phyloP scores from a whole-genome alignment of 805 yeast species.

The Crinitomyces ghanaensis region DNA sequence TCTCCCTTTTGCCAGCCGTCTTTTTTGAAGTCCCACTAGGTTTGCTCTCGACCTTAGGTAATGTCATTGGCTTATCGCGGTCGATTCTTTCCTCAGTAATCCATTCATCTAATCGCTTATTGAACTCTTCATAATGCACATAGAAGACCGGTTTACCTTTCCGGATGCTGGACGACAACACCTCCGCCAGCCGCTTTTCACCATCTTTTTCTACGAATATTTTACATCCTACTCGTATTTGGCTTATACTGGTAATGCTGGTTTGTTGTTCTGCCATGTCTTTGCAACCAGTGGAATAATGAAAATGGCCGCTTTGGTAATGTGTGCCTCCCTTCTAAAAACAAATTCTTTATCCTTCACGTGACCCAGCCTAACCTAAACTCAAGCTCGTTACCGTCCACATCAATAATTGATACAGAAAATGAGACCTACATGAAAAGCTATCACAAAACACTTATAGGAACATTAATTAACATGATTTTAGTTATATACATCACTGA shows the following conservation, averaged over 20 bases:
- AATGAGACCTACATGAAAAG: too few relatives aligned
- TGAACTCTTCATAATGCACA: constrained; percentile 89
- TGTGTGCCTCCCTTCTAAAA: too few relatives aligned
- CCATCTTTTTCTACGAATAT: constrained; percentile 74
- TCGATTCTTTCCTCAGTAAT: constrained; percentile 62
- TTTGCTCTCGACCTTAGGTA: constrained; percentile 55
- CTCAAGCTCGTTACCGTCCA: too few relatives aligned
- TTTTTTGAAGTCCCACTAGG: too few relatives aligned
- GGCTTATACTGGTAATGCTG: constrained; percentile 29
- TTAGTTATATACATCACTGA: too few relatives aligned
- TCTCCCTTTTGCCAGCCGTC: constrained; percentile 29
- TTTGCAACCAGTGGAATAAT: too few relatives aligned
- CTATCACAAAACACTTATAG: not conserved
- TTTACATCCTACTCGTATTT: constrained; percentile 50
- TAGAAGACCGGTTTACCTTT: constrained; percentile 74
- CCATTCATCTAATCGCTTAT: constrained; percentile 97
- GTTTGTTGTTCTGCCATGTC: too few relatives aligned
- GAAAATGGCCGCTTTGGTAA: too few relatives aligned
- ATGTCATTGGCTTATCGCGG: constrained; percentile 51
- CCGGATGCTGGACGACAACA: constrained; percentile 61
- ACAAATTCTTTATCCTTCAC: too few relatives aligned
- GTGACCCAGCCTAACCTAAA: too few relatives aligned
- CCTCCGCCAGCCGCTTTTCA: constrained; percentile 72
- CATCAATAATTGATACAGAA: not conserved
- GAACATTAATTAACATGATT: constrained; percentile 3